Conservation (phyloP, 106 monocot genomes). For the Vanilla planifolia region DNA sequence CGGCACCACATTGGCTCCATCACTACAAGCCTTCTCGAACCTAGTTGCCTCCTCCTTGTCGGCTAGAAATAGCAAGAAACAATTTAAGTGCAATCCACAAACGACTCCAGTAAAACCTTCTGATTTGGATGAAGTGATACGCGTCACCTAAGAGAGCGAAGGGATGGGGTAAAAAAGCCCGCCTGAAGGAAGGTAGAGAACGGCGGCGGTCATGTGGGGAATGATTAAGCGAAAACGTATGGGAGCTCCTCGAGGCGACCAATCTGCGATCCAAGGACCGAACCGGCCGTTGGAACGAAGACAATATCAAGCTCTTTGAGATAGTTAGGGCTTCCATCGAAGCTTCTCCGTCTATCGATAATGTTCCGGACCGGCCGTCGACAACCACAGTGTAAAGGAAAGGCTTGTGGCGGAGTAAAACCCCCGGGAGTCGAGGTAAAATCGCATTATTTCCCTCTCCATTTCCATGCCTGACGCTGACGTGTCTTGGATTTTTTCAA, state of each 20-base stretch:
- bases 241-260: neutral
- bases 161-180: neutral
- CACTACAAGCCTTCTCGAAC: constrained; percentile 30
- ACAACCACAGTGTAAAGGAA: no score
- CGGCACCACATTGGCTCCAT: constrained; percentile 34
- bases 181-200: neutral
- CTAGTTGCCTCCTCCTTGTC: constrained; percentile 24
- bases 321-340: constrained; percentile 3
- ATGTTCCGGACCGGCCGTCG: no score
- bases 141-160: constrained; percentile 6
- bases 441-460: no score
- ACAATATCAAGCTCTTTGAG: neutral
- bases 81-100: neutral
- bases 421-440: no score
- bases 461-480: no score
- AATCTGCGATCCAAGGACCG: neutral
- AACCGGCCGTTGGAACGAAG: neutral
- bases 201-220: neutral
- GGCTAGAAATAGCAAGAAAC: constrained; percentile 10
- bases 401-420: no score
- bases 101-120: neutral
- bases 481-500: no score
- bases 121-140: neutral
- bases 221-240: neutral
- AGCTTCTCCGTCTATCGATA: neutral